Evolutionary conservation across 306 rosid genomes (phyloP).

Genomic region (Senna tora): DNA sequence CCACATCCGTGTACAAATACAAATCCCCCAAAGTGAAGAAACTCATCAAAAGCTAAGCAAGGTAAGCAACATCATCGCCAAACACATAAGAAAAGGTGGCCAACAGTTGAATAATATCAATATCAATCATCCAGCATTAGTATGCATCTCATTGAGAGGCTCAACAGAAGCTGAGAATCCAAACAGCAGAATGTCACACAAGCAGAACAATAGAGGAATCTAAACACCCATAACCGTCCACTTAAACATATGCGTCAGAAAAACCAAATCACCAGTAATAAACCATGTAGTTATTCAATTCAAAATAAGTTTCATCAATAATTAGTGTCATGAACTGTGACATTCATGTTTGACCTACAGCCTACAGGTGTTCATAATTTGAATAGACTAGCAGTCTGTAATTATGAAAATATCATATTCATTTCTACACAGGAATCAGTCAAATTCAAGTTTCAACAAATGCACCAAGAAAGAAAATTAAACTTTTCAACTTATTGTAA

Average conservation of each 20-base stretch:
- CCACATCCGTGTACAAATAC: constrained; percentile 24
- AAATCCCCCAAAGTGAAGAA: constrained; percentile 38
- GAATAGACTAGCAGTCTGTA: constrained; percentile 24
- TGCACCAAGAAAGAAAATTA: constrained; percentile 8
- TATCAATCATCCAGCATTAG: constrained; percentile 46
- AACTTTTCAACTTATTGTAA: constrained; percentile 2
- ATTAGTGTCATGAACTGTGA: constrained; percentile 25
- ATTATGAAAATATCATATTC: constrained; percentile 24
- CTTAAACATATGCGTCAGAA: constrained; percentile 42
- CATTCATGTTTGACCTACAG: constrained; percentile 41
- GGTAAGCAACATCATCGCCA: constrained; percentile 39
- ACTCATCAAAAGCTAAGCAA: constrained; percentile 34
- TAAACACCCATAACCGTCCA: constrained; percentile 46
- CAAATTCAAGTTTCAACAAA: constrained; percentile 25
- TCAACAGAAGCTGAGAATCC: constrained; percentile 46
- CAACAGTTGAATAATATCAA: constrained; percentile 45
- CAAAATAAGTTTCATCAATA: constrained; percentile 38
- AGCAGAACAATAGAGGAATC: constrained; percentile 42
- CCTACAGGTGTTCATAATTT: constrained; percentile 18
- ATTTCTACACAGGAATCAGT: constrained; percentile 35
- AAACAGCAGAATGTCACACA: constrained; percentile 44
- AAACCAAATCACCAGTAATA: constrained; percentile 41
- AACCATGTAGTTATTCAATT: constrained; percentile 35
- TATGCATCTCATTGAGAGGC: constrained; percentile 38
- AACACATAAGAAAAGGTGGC: constrained; percentile 37